Conservation (phyloP, 129 eudicot genomes). For the Centrapalus pauciflorus region DNA sequence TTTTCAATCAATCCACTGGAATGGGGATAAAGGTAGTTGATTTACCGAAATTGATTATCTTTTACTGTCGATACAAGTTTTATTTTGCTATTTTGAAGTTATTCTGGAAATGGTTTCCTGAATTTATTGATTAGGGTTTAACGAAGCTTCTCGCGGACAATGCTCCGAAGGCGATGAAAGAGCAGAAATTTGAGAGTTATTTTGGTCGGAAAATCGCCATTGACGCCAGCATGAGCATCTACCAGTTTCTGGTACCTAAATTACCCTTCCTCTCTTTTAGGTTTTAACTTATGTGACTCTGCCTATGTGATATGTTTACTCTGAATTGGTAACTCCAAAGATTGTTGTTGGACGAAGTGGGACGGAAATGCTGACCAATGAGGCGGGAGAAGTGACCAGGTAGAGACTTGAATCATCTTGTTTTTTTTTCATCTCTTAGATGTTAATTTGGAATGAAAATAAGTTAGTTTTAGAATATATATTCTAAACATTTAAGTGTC, state of each 20-base stretch:
- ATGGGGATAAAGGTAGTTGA: constrained; percentile 55
- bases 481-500: neutral
- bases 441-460: neutral
- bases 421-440: neutral
- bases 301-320: neutral
- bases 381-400: constrained; percentile 93
- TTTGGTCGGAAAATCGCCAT: constrained; percentile 85
- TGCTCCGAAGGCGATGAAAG: constrained; percentile 84
- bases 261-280: neutral
- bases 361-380: constrained; percentile 80
- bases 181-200: constrained; percentile 93
- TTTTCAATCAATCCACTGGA: neutral
- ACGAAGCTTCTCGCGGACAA: constrained; percentile 92
- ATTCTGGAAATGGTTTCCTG: neutral
- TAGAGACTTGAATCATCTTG: constrained; percentile 17
- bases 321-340: constrained; percentile 25
- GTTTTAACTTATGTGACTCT: neutral
- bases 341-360: constrained; percentile 87
- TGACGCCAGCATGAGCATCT: constrained; percentile 98
- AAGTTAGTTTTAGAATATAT: neutral
- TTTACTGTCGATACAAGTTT: neutral
- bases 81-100: neutral
- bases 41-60: neutral
- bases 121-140: constrained; percentile 61
- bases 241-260: constrained; percentile 75